Evolutionary conservation across 495 filamentous ascomycete genomes (phyloP).

Genomic region (Evansstolkia leycettana): DNA sequence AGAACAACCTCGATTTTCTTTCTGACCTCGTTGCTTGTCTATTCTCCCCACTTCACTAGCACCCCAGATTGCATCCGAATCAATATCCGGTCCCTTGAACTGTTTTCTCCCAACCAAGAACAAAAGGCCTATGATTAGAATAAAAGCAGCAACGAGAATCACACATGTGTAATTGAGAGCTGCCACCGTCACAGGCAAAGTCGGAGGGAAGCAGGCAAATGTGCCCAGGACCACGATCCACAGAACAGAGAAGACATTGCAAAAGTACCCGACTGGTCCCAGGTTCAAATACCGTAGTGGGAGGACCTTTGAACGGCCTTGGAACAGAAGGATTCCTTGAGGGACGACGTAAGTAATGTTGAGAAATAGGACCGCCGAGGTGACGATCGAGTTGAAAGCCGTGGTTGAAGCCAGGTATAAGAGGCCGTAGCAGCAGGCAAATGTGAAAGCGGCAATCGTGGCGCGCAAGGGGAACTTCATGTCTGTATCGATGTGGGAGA

Average conservation of each 20-base stretch:
- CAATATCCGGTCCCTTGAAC: no score
- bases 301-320: constrained; percentile 14
- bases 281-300: constrained; percentile 17
- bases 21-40: no score
- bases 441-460: constrained; percentile 14
- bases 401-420: constrained; percentile 28
- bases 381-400: constrained; percentile 30
- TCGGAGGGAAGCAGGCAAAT: constrained; percentile 11
- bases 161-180: no score
- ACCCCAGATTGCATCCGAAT: no score
- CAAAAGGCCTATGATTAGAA: constrained; percentile 44
- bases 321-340: constrained; percentile 17
- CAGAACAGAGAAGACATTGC: constrained; percentile 19
- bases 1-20: no score
- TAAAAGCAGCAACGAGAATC: no score
- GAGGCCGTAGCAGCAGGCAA: constrained; percentile 21
- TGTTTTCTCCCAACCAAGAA: constrained; percentile 29
- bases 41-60: no score
- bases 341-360: constrained; percentile 26
- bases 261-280: constrained; percentile 13
- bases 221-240: constrained; percentile 17
- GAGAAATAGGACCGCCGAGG: constrained; percentile 21
- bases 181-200: no score
- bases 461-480: constrained; percentile 17
- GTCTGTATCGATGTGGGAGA: constrained; percentile 8